Conservation (phyloP, 164 flowering plant species). For the Tetracentron sinense region DNA sequence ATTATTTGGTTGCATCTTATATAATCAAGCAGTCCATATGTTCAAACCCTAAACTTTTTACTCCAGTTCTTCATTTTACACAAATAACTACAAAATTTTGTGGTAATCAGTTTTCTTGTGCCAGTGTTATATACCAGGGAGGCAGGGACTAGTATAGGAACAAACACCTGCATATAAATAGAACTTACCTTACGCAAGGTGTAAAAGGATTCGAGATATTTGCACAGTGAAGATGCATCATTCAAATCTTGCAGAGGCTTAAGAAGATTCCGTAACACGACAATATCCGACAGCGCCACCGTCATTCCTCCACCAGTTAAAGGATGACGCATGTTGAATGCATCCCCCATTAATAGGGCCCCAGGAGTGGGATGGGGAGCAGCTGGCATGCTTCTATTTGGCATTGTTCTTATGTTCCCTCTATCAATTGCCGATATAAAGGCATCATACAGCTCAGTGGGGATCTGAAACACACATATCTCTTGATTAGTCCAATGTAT, state of each 20-base stretch:
- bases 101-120: too few species aligned
- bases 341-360: slow-evolving; percentile 88
- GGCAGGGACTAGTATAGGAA: too few species aligned
- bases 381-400: slow-evolving; percentile 98
- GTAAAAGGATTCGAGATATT: slow-evolving; percentile 74
- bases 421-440: slow-evolving; percentile 71
- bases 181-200: slow-evolving; percentile 65
- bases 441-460: slow-evolving; percentile 54
- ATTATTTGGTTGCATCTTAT: too few species aligned
- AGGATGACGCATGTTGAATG: slow-evolving; percentile 93
- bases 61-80: too few species aligned
- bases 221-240: slow-evolving; percentile 74
- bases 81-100: too few species aligned
- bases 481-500: neutral
- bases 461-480: slow-evolving; percentile 41
- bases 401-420: slow-evolving; percentile 86
- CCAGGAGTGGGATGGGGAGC: slow-evolving; percentile 88
- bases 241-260: slow-evolving; percentile 59
- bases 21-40: too few species aligned
- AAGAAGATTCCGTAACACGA: slow-evolving; percentile 73
- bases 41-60: too few species aligned
- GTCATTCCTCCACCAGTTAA: slow-evolving; percentile 97
- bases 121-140: too few species aligned
- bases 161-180: too few species aligned
- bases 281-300: slow-evolving; percentile 86